Evolutionary conservation across 345 rosid genomes (phyloP).

Genomic region (Corymbia maculata): DNA sequence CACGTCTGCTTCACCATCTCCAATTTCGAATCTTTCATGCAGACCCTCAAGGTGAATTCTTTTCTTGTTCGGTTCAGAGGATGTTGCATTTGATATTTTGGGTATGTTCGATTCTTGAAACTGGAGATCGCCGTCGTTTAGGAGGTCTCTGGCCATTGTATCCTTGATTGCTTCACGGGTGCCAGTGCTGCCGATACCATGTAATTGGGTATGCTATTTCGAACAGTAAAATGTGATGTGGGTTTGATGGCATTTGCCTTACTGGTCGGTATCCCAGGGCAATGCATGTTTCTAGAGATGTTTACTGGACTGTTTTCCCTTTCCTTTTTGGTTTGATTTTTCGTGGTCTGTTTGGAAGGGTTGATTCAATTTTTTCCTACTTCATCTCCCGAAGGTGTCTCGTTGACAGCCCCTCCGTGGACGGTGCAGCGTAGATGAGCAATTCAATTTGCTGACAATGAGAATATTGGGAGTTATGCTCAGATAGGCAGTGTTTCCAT

Average conservation of each 20-base stretch:
- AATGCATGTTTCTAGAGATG: background rate
- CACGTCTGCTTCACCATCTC: slow-evolving; percentile 79
- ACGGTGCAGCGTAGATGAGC: background rate
- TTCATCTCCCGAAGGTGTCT: background rate
- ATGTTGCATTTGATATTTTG: background rate
- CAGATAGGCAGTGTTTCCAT: background rate
- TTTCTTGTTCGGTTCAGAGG: background rate
- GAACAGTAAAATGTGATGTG: background rate
- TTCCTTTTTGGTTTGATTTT: background rate
- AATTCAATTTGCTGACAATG: background rate
- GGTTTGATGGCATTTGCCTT: background rate
- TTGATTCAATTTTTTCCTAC: background rate
- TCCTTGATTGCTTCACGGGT: background rate
- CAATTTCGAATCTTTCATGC: slow-evolving; percentile 59
- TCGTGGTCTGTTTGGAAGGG: background rate
- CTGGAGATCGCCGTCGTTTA: background rate
- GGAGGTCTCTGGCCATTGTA: background rate
- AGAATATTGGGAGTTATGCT: background rate
- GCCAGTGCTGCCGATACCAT: no score
- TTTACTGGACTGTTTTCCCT: background rate
- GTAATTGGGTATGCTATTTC: background rate
- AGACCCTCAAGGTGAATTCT: slow-evolving; percentile 47
- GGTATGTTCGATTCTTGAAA: background rate
- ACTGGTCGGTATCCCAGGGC: background rate
- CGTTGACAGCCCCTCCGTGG: background rate